Conservation (phyloP, 176 grass and related monocot species). For the Secale cereale region DNA sequence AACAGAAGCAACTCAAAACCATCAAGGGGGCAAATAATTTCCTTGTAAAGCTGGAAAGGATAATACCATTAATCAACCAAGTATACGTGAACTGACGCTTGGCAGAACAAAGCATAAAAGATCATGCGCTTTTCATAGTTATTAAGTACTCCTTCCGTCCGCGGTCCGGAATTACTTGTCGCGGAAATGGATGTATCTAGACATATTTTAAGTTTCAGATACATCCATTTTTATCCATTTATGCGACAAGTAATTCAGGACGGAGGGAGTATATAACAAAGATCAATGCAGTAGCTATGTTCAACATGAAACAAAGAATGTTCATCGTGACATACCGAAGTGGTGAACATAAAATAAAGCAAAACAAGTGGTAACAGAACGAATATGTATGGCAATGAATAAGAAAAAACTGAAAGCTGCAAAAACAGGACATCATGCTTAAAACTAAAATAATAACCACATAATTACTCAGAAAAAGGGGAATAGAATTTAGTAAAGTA, state of each 20-base stretch:
- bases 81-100: constrained; percentile 1
- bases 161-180: no score
- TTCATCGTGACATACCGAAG: constrained; percentile 2
- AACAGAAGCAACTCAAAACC: constrained; percentile 92
- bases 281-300: not conserved
- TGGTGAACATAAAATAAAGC: not conserved
- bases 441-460: not conserved
- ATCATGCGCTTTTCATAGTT: not conserved
- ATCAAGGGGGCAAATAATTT: constrained; percentile 87
- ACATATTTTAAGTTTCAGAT: no score
- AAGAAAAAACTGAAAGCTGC: not conserved
- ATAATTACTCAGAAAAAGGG: not conserved
- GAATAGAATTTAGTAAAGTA: constrained; percentile 6
- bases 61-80: constrained; percentile 17
- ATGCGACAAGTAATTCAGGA: no score
- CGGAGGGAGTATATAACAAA: not conserved
- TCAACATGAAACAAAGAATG: not conserved
- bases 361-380: not conserved
- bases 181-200: no score
- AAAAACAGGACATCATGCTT: not conserved
- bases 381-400: not conserved
- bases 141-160: no score
- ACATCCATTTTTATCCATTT: no score
- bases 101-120: constrained; percentile 5
- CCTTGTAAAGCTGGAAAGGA: constrained; percentile 90